A percentile compares a stretch with the other conserved stretches of the same genome.
Conservation (phyloP, 768 basidiomycete species). For the Phanerochaete carnosa region DNA sequence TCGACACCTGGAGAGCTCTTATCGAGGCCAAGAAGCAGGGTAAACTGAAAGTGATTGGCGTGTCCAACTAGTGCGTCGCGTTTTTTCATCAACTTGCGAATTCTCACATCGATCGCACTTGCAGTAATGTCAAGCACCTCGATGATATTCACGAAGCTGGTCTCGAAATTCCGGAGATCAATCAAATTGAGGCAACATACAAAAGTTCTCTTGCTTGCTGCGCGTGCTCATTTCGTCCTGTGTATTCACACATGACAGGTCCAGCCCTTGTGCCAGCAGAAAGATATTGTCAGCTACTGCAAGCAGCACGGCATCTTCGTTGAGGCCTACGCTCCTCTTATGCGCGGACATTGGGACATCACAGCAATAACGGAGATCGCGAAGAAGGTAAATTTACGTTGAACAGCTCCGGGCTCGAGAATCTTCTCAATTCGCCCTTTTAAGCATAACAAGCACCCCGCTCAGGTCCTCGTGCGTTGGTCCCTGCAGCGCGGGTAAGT, state of each 20-base stretch:
- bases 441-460: slow-evolving; percentile 53
- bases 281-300: slow-evolving; percentile 70
- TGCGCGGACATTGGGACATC: slow-evolving; percentile 47
- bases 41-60: slow-evolving; percentile 37
- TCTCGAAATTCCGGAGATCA: slow-evolving; percentile 63
- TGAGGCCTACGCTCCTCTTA: slow-evolving; percentile 59
- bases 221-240: too few relatives aligned
- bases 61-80: slow-evolving; percentile 45
- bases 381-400: slow-evolving; percentile 35
- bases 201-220: neutral
- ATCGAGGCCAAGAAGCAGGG: slow-evolving; percentile 31
- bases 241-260: slow-evolving; percentile 44
- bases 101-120: neutral
- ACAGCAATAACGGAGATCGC: slow-evolving; percentile 52
- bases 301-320: slow-evolving; percentile 33
- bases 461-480: slow-evolving; percentile 88
- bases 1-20: slow-evolving; percentile 39
- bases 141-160: slow-evolving; percentile 69
- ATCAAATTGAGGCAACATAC: slow-evolving; percentile 74
- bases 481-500: slow-evolving; percentile 78
- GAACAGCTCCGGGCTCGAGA: too few relatives aligned
- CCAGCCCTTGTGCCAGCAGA: slow-evolving; percentile 82
- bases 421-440: too few relatives aligned
- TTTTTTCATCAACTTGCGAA: neutral
- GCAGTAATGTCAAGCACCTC: slow-evolving; percentile 66